Evolutionary conservation across 441 rosid species (phyloP).

Genomic region (Adansonia madagascariensis): DNA sequence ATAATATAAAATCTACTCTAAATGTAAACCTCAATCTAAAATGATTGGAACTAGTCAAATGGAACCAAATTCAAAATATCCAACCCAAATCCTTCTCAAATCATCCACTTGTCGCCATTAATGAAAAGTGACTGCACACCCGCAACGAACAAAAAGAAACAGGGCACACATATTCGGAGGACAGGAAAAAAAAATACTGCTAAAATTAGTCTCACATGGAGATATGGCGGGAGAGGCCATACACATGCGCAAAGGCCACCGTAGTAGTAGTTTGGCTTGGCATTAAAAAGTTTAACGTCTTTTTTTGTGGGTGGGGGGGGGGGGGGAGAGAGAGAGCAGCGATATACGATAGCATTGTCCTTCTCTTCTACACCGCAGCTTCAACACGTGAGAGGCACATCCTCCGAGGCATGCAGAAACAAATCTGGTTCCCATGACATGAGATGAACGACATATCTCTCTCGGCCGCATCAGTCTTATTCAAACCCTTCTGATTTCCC

Average conservation of each 20-base stretch:
- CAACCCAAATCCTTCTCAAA: no score
- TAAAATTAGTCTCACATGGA: not conserved
- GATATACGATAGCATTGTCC: conserved; percentile 5
- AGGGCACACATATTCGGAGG: conserved; percentile 40
- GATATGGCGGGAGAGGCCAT: not conserved
- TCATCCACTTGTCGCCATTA: not conserved
- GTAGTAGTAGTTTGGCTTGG: no score
- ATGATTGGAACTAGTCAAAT: no score
- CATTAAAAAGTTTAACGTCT: conserved; percentile 36
- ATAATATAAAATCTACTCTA: no score
- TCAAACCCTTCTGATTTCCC: conserved; percentile 20
- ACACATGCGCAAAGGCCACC: no score
- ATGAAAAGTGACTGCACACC: conserved; percentile 35
- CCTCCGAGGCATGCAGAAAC: conserved; percentile 12
- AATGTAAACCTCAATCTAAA: no score
- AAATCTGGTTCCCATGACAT: not conserved
- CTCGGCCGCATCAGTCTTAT: conserved; percentile 34
- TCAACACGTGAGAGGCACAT: conserved; percentile 47
- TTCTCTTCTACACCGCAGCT: not conserved
- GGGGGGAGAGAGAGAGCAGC: not conserved
- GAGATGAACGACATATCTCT: conserved; percentile 14
- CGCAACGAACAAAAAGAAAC: conserved; percentile 31
- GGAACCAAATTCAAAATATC: no score
- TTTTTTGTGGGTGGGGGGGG: conserved; percentile 10
- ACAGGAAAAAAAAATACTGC: not conserved